These are phyloP conservation scores for Vitellaria paradoxa DNA, from an alignment of 179 eudicot species.

Conservation along the genomic window DNA sequence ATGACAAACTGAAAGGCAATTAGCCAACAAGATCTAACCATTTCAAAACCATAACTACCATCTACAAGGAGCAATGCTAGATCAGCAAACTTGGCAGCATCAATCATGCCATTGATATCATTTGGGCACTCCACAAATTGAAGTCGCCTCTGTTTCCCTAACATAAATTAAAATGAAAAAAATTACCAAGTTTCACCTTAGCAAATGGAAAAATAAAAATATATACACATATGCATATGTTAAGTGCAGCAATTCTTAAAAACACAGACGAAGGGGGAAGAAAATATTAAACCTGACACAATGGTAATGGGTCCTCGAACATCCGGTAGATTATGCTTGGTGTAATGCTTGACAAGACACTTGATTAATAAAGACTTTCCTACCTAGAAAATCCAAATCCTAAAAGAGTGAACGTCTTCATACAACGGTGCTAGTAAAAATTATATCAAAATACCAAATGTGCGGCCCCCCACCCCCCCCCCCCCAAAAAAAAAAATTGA, in stretches of 20 bases:
- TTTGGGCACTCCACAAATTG: slow-evolving; percentile 96
- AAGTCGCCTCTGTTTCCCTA: slow-evolving; percentile 84
- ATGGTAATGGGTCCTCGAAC: slow-evolving; percentile 86
- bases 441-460: neutral
- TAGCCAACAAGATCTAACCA: slow-evolving; percentile 48
- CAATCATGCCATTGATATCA: slow-evolving; percentile 95
- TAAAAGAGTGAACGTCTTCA: neutral
- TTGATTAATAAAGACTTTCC: slow-evolving; percentile 90
- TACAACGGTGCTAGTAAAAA: neutral
- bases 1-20: neutral
- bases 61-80: slow-evolving; percentile 83
- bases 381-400: slow-evolving; percentile 38
- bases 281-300: slow-evolving; percentile 57
- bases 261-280: neutral
- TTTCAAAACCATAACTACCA: slow-evolving; percentile 97
- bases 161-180: neutral
- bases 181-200: neutral
- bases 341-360: slow-evolving; percentile 83
- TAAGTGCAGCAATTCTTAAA: neutral
- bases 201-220: neutral
- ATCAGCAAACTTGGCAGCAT: slow-evolving; percentile 92
- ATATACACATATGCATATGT: no score
- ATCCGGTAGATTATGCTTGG: slow-evolving; percentile 83
- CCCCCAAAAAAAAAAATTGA: no score
- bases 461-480: neutral